Evolutionary conservation across 2,329 filamentous ascomycete genomes (phyloP).

Genomic region (Xylaria sp.): DNA sequence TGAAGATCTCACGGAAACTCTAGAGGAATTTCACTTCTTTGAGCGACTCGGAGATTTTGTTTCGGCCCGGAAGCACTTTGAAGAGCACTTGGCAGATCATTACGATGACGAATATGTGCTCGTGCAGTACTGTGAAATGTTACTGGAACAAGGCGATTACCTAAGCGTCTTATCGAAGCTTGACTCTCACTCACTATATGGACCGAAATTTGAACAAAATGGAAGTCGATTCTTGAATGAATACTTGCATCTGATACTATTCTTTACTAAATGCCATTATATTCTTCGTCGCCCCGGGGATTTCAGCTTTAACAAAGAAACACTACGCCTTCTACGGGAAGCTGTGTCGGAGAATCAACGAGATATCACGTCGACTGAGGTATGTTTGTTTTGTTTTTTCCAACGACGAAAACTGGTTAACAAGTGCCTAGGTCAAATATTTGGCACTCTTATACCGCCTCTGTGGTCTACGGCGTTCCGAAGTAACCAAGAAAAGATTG

Average conservation of each 20-base stretch:
- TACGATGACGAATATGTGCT: neutral
- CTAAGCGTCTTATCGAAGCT: neutral
- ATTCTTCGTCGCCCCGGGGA: neutral
- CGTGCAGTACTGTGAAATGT: neutral
- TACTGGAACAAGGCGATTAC: neutral
- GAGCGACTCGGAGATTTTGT: neutral
- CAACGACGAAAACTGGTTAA: neutral
- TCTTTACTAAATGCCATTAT: neutral
- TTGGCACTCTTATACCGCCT: neutral
- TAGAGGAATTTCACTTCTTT: neutral
- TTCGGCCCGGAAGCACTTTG: neutral
- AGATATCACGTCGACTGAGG: neutral
- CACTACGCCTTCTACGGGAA: neutral
- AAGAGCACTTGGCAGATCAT: neutral
- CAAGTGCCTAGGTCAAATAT: neutral
- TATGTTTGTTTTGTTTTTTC: neutral
- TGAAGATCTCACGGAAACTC: neutral
- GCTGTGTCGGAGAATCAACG: neutral
- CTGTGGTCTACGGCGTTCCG: constrained; percentile 1
- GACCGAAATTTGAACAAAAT: neutral
- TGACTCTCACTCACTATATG: neutral
- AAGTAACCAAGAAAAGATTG: neutral
- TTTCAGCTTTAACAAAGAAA: neutral
- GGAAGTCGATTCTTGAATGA: neutral
- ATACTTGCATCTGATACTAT: neutral